Base-by-base conservation (phyloP, 2,329 filamentous ascomycete genomes). In the Aspergillaceae sp. region DNA sequence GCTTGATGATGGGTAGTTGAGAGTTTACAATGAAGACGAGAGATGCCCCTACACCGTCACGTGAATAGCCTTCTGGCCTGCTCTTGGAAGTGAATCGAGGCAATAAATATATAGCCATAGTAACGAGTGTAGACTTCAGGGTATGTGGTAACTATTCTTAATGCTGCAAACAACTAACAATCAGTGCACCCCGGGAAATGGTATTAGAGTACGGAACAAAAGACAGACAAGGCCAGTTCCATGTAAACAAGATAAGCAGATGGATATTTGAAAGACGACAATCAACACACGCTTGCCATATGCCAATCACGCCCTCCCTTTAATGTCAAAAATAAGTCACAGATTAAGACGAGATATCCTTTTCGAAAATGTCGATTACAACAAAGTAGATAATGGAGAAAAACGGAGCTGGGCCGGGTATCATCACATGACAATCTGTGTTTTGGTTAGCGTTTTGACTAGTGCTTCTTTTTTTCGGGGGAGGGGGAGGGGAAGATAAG, bases 371-470 rank as follows among this genome's bases (percentile, higher is more conserved):
- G 36, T 19, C 36, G 27, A 38, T 38, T 38, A 38, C 36, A 38
- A 38, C 26, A 44, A 49, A 52, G 52, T 49, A 54, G 44, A 50
- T 49, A 48, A 52, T 48, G 50, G 48, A 44, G 44, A 51, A 47
- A 40, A 40, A 30, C 47, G 11, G 43, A 42, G 45, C 46, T 42
- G 34, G 43, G 33, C 46, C 46, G 64, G 63, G 62, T 66, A 65
- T 68, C 19, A 19, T 19, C 62, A 70, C 65, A 69, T 69, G 51
- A 70, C 57, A 56, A 68, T 59, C 66, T 69, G 49, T 4, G 30
- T 29, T 19, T 6, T 26, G 7, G 49, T 57, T 44, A 58, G 56
- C 51, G 40, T 47, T 7, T 8, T 10, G 5, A 32, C 10, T 36
- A 19, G 5, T 36, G 34, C 19, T 19, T 19, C 2, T 19, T 19